phyloP scores from a whole-genome alignment of 2,329 filamentous ascomycete species.

The Neurospora sp. region DNA sequence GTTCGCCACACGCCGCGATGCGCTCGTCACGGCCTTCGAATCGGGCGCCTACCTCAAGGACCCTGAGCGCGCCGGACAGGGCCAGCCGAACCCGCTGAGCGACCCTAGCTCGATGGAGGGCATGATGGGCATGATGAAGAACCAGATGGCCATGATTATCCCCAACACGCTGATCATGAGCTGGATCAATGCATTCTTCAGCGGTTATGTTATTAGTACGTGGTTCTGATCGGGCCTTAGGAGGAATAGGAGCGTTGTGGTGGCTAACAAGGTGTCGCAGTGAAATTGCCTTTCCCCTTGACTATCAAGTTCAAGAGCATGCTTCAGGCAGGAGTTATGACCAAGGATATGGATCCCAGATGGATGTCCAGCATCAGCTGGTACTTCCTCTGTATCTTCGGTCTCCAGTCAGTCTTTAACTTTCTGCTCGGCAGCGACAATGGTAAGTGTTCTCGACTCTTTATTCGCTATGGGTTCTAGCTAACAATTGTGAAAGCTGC shows the following conservation, averaged over 20 bases:
- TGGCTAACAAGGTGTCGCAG: conserved; percentile 28
- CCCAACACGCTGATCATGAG: conserved; percentile 99
- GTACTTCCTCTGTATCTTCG: conserved; percentile 98
- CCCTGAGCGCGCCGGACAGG: conserved; percentile 75
- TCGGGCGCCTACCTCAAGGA: conserved; percentile 83
- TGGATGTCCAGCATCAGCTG: conserved; percentile 99
- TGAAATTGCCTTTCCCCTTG: conserved; percentile 95
- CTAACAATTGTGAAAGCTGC: conserved; percentile 52
- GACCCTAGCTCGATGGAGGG: conserved; percentile 97
- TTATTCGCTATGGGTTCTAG: neutral
- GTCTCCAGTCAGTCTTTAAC: conserved; percentile 92
- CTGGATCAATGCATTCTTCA: conserved; percentile 99
- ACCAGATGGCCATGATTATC: conserved; percentile 99
- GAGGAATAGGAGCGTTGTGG: neutral
- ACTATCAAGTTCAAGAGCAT: conserved; percentile 99
- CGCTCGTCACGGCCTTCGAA: conserved; percentile 72
- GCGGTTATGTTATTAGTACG: conserved; percentile 92
- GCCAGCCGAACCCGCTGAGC: conserved; percentile 85
- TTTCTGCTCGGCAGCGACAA: conserved; percentile 95
- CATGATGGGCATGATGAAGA: conserved; percentile 99
- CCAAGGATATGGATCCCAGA: conserved; percentile 88
- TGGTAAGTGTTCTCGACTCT: conserved; percentile 44
- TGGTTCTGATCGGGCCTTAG: conserved; percentile 12
- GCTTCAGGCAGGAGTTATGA: conserved; percentile 94
- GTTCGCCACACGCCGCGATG: conserved; percentile 73